phyloP scores from a whole-genome alignment of 225 moss, liverwort and hornwort genomes.

The Marchantia paleacea region DNA sequence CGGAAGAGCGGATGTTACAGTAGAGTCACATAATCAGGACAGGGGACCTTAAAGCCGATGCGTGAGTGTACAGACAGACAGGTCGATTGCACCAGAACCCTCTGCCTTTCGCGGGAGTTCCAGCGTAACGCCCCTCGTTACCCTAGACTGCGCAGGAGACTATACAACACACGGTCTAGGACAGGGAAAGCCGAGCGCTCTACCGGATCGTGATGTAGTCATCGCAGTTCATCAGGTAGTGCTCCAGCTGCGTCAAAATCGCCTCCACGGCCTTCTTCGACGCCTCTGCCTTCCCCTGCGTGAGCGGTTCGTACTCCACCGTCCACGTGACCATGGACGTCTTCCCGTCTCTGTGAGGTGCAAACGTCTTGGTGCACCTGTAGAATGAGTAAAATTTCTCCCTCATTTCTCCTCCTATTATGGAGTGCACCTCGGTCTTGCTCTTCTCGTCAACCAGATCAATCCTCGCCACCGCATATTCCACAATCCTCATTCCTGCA shows the following conservation, averaged over 20 bases:
- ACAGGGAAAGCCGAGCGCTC: not conserved
- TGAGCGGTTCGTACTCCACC: conserved; percentile 42
- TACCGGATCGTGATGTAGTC: conserved; percentile 30
- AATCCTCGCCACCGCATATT: conserved; percentile 39
- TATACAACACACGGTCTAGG: conserved; percentile 34
- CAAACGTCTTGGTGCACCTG: conserved; percentile 47
- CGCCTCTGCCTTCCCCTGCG: conserved; percentile 43
- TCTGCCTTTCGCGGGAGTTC: not conserved
- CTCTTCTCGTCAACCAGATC: conserved; percentile 36
- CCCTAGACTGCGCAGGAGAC: conserved; percentile 29
- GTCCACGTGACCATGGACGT: conserved; percentile 46
- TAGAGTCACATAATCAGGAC: conserved; percentile 19
- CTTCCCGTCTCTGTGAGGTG: conserved; percentile 41
- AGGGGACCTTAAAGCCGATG: conserved; percentile 28
- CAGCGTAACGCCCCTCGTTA: conserved; percentile 13
- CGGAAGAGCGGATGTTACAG: conserved; percentile 10
- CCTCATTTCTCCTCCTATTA: conserved; percentile 43
- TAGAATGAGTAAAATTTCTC: conserved; percentile 35
- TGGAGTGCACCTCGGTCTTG: conserved; percentile 44
- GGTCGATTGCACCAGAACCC: conserved; percentile 25
- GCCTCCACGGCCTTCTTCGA: conserved; percentile 41
- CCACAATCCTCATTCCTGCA: conserved; percentile 35
- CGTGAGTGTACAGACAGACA: conserved; percentile 21
- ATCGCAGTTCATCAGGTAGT: conserved; percentile 39
- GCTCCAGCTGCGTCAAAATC: conserved; percentile 40